A percentile compares a stretch with the other conserved stretches of the same genome.
Conservation (phyloP, 305 asterid genomes). For the Coffea humblotiana region DNA sequence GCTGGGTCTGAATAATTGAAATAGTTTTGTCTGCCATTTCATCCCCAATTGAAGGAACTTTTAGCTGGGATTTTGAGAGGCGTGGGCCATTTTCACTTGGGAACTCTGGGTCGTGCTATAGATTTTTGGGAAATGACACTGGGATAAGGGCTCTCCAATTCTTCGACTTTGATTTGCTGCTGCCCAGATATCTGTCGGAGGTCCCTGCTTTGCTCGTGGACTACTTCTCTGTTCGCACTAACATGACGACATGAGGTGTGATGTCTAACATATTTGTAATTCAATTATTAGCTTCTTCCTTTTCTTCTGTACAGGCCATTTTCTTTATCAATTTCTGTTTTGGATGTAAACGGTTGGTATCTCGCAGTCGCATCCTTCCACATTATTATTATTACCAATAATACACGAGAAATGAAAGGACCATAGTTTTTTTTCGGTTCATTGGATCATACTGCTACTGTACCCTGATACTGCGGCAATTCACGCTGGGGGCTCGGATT, state of each 20-base stretch:
- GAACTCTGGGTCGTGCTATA: background rate
- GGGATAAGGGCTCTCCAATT: background rate
- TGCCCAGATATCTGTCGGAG: background rate
- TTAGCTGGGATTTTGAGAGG: constrained; percentile 8
- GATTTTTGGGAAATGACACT: background rate
- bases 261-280: constrained; percentile 17
- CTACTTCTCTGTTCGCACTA: constrained; percentile 12
- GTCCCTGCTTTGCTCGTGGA: background rate
- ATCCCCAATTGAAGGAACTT: constrained; percentile 13
- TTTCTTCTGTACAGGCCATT: constrained; percentile 10
- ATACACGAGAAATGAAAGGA: background rate
- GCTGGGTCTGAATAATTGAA: constrained; percentile 48
- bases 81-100: constrained; percentile 25
- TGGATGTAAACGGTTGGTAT: constrained; percentile 1
- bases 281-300: background rate
- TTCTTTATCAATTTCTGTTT: background rate
- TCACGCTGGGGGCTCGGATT: background rate
- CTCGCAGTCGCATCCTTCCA: background rate
- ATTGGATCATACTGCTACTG: background rate
- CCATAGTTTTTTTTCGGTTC: constrained; percentile 6
- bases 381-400: background rate
- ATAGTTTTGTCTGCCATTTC: constrained; percentile 53
- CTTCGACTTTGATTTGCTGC: background rate
- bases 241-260: constrained; percentile 2
- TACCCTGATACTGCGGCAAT: background rate